Percentiles rank a stretch among this genome's conserved stretches.
These are phyloP conservation scores for Hemileccinum rubropunctum DNA, from an alignment of 768 basidiomycete species.

Conservation along the genomic window DNA sequence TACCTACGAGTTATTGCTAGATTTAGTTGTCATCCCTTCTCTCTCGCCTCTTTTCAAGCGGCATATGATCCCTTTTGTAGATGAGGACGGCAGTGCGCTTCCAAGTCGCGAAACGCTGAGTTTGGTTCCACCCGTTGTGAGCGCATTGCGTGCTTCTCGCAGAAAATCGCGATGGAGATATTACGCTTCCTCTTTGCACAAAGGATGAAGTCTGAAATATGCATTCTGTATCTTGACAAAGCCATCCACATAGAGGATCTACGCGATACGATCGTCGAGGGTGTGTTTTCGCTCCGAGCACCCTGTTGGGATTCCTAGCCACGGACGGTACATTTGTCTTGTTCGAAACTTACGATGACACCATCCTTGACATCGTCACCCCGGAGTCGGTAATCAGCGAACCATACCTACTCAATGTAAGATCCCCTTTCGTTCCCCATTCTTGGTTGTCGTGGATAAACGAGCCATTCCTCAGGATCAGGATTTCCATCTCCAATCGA, in stretches of 20 bases:
- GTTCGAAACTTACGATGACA: constrained; percentile 64
- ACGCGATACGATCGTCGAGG: constrained; percentile 6
- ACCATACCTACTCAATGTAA: constrained; percentile 66
- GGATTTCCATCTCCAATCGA: no score
- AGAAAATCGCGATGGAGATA: constrained; percentile 11
- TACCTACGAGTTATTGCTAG: constrained; percentile 21
- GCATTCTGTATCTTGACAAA: neutral
- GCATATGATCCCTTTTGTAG: neutral
- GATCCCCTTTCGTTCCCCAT: constrained; percentile 5
- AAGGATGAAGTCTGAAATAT: neutral
- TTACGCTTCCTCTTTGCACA: constrained; percentile 13
- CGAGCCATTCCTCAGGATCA: constrained; percentile 52
- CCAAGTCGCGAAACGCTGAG: neutral
- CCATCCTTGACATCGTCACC: constrained; percentile 76
- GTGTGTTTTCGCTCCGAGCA: no score
- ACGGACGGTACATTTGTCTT: no score
- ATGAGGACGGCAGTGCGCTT: constrained; percentile 1
- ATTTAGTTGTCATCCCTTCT: constrained; percentile 10
- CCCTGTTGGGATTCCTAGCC: no score
- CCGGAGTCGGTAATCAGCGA: constrained; percentile 63
- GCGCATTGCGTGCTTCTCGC: constrained; percentile 16
- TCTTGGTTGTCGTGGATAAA: no score
- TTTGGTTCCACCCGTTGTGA: constrained; percentile 14
- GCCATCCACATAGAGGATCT: constrained; percentile 7
- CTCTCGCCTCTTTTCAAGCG: neutral